Conservation (phyloP, 208 protist species). For the Crithidia expoeki region DNA sequence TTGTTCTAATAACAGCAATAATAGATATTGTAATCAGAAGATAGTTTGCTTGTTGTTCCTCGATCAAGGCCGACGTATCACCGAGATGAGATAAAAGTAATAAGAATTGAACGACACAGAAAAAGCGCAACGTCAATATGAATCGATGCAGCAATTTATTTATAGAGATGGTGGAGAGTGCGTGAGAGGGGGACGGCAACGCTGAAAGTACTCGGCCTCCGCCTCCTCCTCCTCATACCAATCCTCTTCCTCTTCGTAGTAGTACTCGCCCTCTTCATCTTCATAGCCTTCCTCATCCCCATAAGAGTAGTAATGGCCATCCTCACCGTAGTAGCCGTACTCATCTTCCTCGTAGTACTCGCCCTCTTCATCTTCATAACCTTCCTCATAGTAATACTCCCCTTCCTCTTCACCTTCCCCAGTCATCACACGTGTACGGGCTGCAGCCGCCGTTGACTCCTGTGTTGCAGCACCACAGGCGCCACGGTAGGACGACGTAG, state of each 20-base stretch:
- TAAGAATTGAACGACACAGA: neutral
- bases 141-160: neutral
- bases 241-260: conserved; percentile 24
- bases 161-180: conserved; percentile 60
- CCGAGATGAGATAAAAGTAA: neutral
- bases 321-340: conserved; percentile 25
- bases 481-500: conserved; percentile 1
- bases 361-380: conserved; percentile 26
- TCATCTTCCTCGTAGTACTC: conserved; percentile 24
- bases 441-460: no score
- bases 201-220: conserved; percentile 30
- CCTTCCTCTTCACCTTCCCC: conserved; percentile 25
- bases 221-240: conserved; percentile 24
- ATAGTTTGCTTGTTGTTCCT: no score
- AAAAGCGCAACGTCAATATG: neutral
- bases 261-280: conserved; percentile 29
- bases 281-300: conserved; percentile 26
- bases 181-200: conserved; percentile 36
- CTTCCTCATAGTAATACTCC: conserved; percentile 24
- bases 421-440: no score
- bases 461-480: no score
- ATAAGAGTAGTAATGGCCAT: conserved; percentile 19
- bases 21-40: no score
- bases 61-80: no score
- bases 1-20: no score